Base-by-base conservation (phyloP, 164 flowering plant genomes). In the Santalum album region DNA sequence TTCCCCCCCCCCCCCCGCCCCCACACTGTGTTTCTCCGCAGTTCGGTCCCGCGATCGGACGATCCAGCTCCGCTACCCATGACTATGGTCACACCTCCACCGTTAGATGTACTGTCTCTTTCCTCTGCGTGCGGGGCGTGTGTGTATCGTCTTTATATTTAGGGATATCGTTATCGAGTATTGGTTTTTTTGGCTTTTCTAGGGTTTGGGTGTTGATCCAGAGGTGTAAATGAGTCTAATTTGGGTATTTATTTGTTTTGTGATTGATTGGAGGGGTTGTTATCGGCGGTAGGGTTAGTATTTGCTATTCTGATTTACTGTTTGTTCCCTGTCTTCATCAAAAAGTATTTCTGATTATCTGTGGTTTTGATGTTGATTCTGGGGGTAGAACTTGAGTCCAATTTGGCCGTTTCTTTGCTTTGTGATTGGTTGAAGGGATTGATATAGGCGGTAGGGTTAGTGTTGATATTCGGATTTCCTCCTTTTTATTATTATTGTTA, bases 61-160 rank as follows among this genome's bases (percentile, higher is more conserved):
- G 67, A 55, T 55, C 64, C 16, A 7, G 44, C 42, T 48, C 45
- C 50, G 52, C 35, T 62, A 54, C 62, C 71, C 69, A 85, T 85
- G 92, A 85, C 92, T 65, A 51, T 82, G 78, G 67, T 78, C 75
- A 78, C 88, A 52, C 81, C 83, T 58, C 81, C 81, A 18, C 81
- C 84, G 46, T 53, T 85, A 24, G 92, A 82, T 63, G 92, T 85
- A 80, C 17, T 25, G 18, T 26, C 42, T 7, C 54, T 22, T 6
- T 18, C 29, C 19, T 15, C 24, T 19, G n/a, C 54, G 53, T 45
- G 20, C 32, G 11, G 20, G n/a, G 11, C 23, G 10, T 61, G 17
- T 53, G 21, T 20, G 7, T 60, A 25, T 40, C 26, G 49, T 43
- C 21, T 4, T 21, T 42, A 46, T 21, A 52, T 38, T 24, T 25